Percentiles rank a stretch among this genome's conserved stretches.
phyloP scores from a whole-genome alignment of 2,329 filamentous ascomycete genomes.

The Pseudopyricularia javanii region DNA sequence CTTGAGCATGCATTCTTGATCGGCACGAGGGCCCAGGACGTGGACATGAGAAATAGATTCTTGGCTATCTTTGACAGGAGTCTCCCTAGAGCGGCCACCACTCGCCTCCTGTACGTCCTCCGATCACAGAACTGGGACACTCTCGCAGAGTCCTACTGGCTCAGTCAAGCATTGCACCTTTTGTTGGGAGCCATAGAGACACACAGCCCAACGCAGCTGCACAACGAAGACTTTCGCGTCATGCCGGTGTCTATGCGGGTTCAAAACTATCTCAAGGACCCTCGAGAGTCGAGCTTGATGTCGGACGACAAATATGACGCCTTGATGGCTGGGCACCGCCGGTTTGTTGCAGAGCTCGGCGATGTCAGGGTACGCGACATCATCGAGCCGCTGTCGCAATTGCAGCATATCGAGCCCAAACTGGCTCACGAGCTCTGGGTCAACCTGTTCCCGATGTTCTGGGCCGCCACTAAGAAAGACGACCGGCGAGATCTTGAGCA shows the following conservation, averaged over 20 bases:
- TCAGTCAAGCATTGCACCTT: constrained; percentile 87
- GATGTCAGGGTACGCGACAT: constrained; percentile 83
- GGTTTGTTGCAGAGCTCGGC: constrained; percentile 73
- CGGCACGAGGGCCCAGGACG: constrained; percentile 81
- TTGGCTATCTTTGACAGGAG: constrained; percentile 94
- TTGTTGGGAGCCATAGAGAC: constrained; percentile 85
- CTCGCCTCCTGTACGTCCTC: constrained; percentile 79
- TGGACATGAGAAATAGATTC: constrained; percentile 94
- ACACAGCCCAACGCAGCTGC: constrained; percentile 64
- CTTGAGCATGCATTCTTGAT: constrained; percentile 98
- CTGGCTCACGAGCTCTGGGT: constrained; percentile 87
- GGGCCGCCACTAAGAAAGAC: constrained; percentile 78
- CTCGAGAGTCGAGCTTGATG: constrained; percentile 52
- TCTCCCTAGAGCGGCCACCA: constrained; percentile 81
- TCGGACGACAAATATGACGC: constrained; percentile 71
- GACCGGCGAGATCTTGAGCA: constrained; percentile 85
- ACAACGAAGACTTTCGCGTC: constrained; percentile 73
- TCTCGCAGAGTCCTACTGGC: constrained; percentile 88
- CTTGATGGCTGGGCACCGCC: constrained; percentile 64
- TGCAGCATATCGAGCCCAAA: constrained; percentile 78
- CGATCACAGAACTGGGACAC: constrained; percentile 95
- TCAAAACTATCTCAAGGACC: constrained; percentile 60
- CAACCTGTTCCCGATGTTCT: constrained; percentile 81
- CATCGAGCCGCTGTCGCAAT: constrained; percentile 77
- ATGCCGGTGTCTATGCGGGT: constrained; percentile 64